phyloP scores from a whole-genome alignment of 306 rosid species.

The Glycine tomentella region DNA sequence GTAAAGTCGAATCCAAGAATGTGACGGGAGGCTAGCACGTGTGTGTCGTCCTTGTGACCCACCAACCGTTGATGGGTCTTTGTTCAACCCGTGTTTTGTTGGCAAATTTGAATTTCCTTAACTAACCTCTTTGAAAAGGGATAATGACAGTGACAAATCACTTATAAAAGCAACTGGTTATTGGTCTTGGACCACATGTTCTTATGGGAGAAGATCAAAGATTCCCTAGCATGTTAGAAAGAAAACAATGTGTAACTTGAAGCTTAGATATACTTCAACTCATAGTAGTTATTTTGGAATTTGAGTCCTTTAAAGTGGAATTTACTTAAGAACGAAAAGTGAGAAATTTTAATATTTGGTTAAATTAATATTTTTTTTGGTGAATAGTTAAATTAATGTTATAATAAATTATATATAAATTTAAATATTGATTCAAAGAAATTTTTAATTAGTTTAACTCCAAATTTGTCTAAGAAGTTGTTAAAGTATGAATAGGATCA shows the following conservation, averaged over 20 bases:
- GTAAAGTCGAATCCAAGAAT: slow-evolving; percentile 18
- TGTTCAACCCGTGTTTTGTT: slow-evolving; percentile 20
- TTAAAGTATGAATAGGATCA: too few relatives aligned
- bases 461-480: neutral
- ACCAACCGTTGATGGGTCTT: neutral
- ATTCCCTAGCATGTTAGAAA: neutral
- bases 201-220: neutral
- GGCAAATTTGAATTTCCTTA: slow-evolving; percentile 17
- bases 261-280: neutral
- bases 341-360: too few relatives aligned
- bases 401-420: neutral
- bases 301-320: neutral
- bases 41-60: slow-evolving; percentile 32
- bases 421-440: neutral
- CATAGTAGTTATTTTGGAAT: neutral
- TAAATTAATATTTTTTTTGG: too few relatives aligned
- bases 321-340: neutral
- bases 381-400: neutral
- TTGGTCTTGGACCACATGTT: neutral
- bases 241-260: neutral
- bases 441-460: neutral
- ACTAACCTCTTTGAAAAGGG: slow-evolving; percentile 7
- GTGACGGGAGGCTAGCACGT: slow-evolving; percentile 33
- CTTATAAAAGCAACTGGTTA: slow-evolving; percentile 12
- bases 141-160: slow-evolving; percentile 30